Base-by-base conservation (phyloP, 441 rosid species). In the Pelargonium myrrhifolium region DNA sequence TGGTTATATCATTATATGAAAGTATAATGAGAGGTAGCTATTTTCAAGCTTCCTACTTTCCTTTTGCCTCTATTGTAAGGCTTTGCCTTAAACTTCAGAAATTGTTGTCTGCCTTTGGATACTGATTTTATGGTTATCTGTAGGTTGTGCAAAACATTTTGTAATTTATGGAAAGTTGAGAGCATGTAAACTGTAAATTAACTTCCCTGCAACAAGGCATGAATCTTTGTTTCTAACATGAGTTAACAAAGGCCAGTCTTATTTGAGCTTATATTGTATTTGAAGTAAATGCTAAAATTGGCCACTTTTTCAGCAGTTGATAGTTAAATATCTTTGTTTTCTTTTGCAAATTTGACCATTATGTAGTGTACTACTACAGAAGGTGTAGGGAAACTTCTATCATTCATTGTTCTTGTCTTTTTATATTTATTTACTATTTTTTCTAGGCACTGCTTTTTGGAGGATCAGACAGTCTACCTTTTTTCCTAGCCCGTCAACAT, bases 381-480 rank as follows among this genome's bases (percentile, higher is more conserved):
- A 43, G 60, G 26, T 1, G 26, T 20, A 20, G 24, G 60, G 60
- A 18, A 55, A 11, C 26, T 55, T 22, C 12, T 47, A 31, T 68
- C 8, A 22, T 64, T 26, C 22, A n/a, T 8, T 65, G n/a, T 47
- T 45, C 22, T 21, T 67, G 26, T 35, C 55, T 14, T 55, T 4
- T 59, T 11, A 20, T 64, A 59, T 18, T 18, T 35, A 4, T 12
- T 69, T 61, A 11, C 65, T 62, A 53, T 74, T 71, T 72, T 42
- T 63, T 77, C 24, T 70, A 93, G 99, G 96, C 97, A 68, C 28
- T 91, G 79, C 85, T 91, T 69, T 92, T 91, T 79, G 99, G 99
- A 70, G 95, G 99, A 77, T 81, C 73, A 45, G 81, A 83, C 72
- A 86, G 89, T 67, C 83, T 94, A 72, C 99, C 99, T 35, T 2